These are phyloP conservation scores for Pseudohalonectria lignicola DNA, from an alignment of 2,329 filamentous ascomycete genomes.

Conservation along the genomic window DNA sequence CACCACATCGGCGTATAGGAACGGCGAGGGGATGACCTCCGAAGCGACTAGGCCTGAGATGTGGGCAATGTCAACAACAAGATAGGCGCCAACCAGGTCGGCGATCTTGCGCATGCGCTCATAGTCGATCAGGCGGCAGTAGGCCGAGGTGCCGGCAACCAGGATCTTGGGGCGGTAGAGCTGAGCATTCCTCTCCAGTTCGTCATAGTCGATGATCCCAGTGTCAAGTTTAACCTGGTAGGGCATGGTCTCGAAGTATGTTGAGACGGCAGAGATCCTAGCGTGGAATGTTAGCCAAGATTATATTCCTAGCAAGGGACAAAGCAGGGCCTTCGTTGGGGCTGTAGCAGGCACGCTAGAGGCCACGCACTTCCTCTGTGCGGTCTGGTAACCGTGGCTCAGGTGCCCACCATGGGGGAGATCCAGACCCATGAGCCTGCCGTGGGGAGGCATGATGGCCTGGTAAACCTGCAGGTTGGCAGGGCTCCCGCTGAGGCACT, in stretches of 20 bases:
- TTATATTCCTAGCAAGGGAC: too few relatives aligned
- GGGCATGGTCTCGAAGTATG: conserved; percentile 98
- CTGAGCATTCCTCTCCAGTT: conserved; percentile 77
- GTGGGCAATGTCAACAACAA: conserved; percentile 96
- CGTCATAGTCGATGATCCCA: conserved; percentile 94
- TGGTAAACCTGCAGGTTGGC: conserved; percentile 98
- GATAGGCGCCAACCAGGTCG: conserved; percentile 85
- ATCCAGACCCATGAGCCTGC: conserved; percentile 93
- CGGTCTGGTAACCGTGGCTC: conserved; percentile 95
- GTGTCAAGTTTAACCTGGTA: conserved; percentile 86
- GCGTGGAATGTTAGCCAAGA: not conserved
- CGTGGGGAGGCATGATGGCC: conserved; percentile 90
- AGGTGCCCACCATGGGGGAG: conserved; percentile 90
- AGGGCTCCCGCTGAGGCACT: conserved; percentile 83
- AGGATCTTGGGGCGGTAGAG: conserved; percentile 95
- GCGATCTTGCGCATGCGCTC: conserved; percentile 92
- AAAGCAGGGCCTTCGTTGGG: not conserved
- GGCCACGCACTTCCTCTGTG: conserved; percentile 66
- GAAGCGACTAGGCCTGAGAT: conserved; percentile 94
- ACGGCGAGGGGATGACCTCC: conserved; percentile 86
- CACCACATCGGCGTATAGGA: conserved; percentile 86
- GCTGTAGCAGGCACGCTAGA: not conserved
- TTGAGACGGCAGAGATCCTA: conserved; percentile 90
- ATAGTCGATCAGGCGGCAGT: conserved; percentile 97
- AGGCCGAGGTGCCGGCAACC: conserved; percentile 92